Conservation (phyloP, 805 yeast genomes). For the Jamesozyma jinghongensis region DNA sequence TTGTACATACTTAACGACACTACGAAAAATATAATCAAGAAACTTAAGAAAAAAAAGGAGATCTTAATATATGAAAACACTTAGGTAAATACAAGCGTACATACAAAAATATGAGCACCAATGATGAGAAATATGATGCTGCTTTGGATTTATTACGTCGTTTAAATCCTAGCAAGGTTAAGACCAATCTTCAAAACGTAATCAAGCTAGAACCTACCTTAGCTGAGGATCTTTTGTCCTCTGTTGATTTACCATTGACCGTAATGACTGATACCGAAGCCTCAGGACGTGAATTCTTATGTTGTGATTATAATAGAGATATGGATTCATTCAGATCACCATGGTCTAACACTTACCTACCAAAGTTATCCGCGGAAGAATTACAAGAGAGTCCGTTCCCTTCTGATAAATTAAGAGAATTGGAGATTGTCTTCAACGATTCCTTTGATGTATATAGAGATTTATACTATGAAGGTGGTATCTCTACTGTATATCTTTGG, state of each 20-base stretch:
- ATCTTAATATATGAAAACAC: neutral
- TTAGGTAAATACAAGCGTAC: neutral
- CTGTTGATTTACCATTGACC: constrained; percentile 76
- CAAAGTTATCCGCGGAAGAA: constrained; percentile 35
- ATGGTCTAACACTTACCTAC: constrained; percentile 64
- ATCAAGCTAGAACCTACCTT: constrained; percentile 47
- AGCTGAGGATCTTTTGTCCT: constrained; percentile 78
- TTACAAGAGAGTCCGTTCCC: constrained; percentile 71
- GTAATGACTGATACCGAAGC: constrained; percentile 30
- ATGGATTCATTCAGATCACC: constrained; percentile 91
- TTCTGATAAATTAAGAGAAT: constrained; percentile 50
- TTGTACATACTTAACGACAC: neutral
- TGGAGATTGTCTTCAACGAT: constrained; percentile 78
- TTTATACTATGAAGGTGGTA: constrained; percentile 90
- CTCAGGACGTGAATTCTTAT: constrained; percentile 49
- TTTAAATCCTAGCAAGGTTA: constrained; percentile 55
- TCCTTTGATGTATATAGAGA: constrained; percentile 91
- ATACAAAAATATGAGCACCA: neutral
- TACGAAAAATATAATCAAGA: neutral
- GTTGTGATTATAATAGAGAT: constrained; percentile 93
- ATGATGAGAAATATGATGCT: constrained; percentile 45
- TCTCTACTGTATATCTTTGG: constrained; percentile 86
- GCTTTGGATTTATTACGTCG: constrained; percentile 72
- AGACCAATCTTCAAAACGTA: constrained; percentile 38
- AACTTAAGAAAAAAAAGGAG: constrained; percentile 1